These are phyloP conservation scores for Xylariaceae sp. DNA, from an alignment of 2,329 filamentous ascomycete genomes.

Conservation along the genomic window DNA sequence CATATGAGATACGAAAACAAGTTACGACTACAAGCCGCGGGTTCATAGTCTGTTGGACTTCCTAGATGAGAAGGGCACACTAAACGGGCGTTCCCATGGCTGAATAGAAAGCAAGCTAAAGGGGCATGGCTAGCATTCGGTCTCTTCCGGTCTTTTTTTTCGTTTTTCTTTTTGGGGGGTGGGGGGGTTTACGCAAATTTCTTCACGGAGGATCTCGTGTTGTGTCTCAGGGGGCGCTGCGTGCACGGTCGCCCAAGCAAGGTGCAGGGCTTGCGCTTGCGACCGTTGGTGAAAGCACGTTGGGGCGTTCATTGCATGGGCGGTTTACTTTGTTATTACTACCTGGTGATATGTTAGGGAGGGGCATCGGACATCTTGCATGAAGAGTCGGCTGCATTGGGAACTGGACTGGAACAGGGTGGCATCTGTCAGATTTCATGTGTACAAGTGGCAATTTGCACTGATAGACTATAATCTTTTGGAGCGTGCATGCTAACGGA, in stretches of 20 bases:
- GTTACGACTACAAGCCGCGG: slow-evolving; percentile 2
- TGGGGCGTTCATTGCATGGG: slow-evolving; percentile 1
- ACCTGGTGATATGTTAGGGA: slow-evolving; percentile 3
- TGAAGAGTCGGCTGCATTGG: slow-evolving; percentile 18
- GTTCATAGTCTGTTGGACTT: not conserved
- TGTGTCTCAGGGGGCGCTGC: not conserved
- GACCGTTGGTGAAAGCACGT: not conserved
- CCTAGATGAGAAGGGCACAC: slow-evolving; percentile 1
- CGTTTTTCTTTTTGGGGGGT: too few species aligned
- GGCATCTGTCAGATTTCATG: slow-evolving; percentile 18
- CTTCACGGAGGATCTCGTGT: not conserved
- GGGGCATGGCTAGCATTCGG: not conserved
- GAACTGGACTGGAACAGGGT: slow-evolving; percentile 8
- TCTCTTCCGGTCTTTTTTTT: not conserved
- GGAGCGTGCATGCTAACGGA: slow-evolving; percentile 16
- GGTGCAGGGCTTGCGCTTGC: not conserved
- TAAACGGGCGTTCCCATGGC: not conserved
- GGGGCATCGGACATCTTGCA: slow-evolving; percentile 10
- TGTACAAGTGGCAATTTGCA: slow-evolving; percentile 18
- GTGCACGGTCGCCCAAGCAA: not conserved
- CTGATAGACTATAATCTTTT: slow-evolving; percentile 16
- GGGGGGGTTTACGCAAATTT: not conserved
- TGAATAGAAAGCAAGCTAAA: not conserved
- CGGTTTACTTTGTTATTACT: slow-evolving; percentile 1
- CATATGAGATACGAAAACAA: slow-evolving; percentile 11